Evolutionary conservation across 441 rosid genomes (phyloP).

Genomic region (Isatis lusitanica): DNA sequence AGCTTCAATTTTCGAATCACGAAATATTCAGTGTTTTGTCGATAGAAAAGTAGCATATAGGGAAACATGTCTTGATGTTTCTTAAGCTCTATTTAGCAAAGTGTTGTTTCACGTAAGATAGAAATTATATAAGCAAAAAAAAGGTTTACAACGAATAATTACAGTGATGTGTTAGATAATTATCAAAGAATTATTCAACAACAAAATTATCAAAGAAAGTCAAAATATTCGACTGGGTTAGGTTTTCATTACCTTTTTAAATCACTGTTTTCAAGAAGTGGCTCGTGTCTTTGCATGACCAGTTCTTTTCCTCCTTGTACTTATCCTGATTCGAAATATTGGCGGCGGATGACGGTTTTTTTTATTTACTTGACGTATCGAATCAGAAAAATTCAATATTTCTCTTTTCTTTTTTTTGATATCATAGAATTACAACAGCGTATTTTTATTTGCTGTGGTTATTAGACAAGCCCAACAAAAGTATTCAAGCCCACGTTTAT

Average conservation of each 20-base stretch:
- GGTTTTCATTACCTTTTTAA: neutral
- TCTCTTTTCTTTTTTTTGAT: too few species aligned
- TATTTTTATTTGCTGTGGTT: too few species aligned
- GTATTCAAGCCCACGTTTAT: too few species aligned
- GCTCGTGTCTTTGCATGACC: slow-evolving; percentile 1
- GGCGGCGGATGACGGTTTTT: slow-evolving; percentile 26
- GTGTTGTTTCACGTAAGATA: neutral
- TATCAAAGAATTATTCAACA: neutral
- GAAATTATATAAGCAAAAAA: neutral
- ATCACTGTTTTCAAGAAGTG: neutral
- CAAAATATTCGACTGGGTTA: slow-evolving; percentile 18
- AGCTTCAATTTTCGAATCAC: neutral
- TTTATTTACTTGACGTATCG: slow-evolving; percentile 5
- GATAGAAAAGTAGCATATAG: neutral
- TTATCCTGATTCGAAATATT: slow-evolving; percentile 22
- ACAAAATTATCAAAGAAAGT: neutral
- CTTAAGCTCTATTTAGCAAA: neutral
- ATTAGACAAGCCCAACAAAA: too few species aligned
- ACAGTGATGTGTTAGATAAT: neutral
- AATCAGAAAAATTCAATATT: neutral
- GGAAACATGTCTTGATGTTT: neutral
- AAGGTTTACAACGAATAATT: neutral
- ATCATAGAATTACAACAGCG: too few species aligned
- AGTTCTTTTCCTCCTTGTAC: slow-evolving; percentile 17
- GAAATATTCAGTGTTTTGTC: neutral